Evolutionary conservation across 2,329 filamentous ascomycete genomes (phyloP), one percentile per base, ranked within the genome.

Genomic region (Diaporthe sp.): DNA sequence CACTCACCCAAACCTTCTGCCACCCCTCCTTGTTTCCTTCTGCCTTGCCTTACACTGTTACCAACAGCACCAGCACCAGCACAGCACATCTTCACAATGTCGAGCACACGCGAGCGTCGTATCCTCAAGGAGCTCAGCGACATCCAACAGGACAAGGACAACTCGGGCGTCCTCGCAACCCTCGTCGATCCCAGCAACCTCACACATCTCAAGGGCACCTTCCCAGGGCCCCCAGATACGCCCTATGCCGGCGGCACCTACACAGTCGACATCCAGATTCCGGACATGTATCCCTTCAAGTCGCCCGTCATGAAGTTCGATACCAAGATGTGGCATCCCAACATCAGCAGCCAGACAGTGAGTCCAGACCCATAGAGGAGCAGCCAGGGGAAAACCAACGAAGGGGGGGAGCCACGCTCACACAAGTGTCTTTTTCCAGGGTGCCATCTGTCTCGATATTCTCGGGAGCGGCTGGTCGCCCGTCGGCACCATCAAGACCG

Each of bases 301-400:
- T 95, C 96, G 5, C 97, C 97, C 6, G 84, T 91, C 75, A 98
- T 99, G 94, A 93, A 92, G 80, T 98, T 98, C 82, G 91, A 93
- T 78, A 99, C 97, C 78, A 96, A 93, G 84, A 93, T 98, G 79
- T 99, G 96, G 96, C 97, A 99, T 84, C 97, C 97, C 46, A 99
- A 99, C 82, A 92, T 99, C 86, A 97, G 94, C 88, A 96, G 94
- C 81, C 94, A 97, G 83, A 98, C 96, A 55, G 95, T 98, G 86
- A 81, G 92, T 88, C 25, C 42, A 74, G 42, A 31, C 44, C 10
- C 25, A 28, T 12, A 53, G 13, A 13, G 5, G 15, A 9, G 22
- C 55, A n/a, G 25, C 9, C 8, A 28, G 34, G 25, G 13, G 9
- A 49, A 46, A 37, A 42, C 1, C 55, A 25, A 13, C 22, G 28